phyloP scores from a whole-genome alignment of 805 yeast genomes.

The Candida ponderosae region DNA sequence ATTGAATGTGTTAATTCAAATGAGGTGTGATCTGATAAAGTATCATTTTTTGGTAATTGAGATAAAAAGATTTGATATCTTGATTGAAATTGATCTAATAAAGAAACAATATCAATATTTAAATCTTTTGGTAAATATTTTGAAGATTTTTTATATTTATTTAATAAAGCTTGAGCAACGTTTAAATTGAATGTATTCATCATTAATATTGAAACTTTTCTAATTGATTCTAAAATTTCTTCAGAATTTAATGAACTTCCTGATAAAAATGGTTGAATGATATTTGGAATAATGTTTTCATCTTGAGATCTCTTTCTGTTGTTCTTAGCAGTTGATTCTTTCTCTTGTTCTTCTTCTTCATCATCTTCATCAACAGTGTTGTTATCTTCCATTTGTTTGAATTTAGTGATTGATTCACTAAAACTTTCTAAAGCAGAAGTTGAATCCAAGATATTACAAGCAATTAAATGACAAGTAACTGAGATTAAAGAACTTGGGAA shows the following conservation, averaged over 20 bases:
- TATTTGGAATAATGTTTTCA: constrained; percentile 17
- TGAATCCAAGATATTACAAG: constrained; percentile 38
- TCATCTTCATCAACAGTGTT: background rate
- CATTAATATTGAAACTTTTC: constrained; percentile 10
- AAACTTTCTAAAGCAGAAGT: constrained; percentile 15
- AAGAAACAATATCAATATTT: background rate
- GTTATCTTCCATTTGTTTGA: background rate
- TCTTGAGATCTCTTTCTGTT: constrained; percentile 5
- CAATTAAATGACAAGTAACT: constrained; percentile 40
- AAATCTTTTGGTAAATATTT: background rate
- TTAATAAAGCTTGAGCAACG: constrained; percentile 15
- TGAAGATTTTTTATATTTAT: constrained; percentile 9
- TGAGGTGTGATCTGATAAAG: background rate
- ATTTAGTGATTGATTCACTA: constrained; percentile 8
- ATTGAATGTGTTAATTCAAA: background rate
- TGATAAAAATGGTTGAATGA: constrained; percentile 16
- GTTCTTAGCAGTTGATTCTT: too few relatives aligned
- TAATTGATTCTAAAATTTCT: constrained; percentile 5
- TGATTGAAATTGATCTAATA: background rate
- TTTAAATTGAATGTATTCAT: constrained; percentile 8
- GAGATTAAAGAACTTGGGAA: constrained; percentile 40
- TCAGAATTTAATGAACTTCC: constrained; percentile 11
- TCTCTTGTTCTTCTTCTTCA: background rate
- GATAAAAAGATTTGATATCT: background rate
- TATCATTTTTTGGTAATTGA: background rate